Conservation (phyloP, 192 early-diverging fungal genomes). For the Tieghemiomyces parasiticus region DNA sequence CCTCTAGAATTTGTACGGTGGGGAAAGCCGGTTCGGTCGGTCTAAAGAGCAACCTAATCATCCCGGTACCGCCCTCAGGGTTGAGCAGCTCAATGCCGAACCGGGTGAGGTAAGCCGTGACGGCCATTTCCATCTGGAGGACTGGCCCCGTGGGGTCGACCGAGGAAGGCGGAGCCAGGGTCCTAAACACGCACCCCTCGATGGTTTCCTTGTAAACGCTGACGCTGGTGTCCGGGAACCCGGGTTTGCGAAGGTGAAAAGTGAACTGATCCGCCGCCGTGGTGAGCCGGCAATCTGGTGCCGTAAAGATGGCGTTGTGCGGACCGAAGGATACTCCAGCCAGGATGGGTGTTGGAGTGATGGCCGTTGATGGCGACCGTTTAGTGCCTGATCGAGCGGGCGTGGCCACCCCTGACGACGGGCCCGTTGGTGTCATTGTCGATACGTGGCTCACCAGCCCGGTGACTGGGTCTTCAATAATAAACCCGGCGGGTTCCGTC, state of each 20-base stretch:
- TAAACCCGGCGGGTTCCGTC: background rate
- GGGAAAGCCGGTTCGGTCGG: no score
- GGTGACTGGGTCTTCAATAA: background rate
- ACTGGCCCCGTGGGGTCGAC: background rate
- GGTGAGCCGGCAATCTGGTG: background rate
- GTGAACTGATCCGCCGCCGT: background rate
- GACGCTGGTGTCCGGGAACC: background rate
- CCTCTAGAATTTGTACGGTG: no score
- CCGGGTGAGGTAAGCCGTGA: slow-evolving; percentile 2
- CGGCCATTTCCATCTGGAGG: background rate
- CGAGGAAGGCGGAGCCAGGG: background rate
- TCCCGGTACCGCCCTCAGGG: background rate
- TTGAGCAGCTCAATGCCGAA: slow-evolving; percentile 9
- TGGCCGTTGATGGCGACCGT: background rate
- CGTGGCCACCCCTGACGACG: background rate
- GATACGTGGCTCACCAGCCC: background rate
- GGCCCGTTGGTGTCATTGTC: background rate
- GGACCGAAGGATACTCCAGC: slow-evolving; percentile 3
- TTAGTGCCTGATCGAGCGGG: background rate
- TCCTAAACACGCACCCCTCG: background rate
- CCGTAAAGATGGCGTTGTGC: background rate
- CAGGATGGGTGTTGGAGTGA: background rate
- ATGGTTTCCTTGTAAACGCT: slow-evolving; percentile 12
- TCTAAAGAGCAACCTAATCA: background rate
- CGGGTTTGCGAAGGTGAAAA: background rate